Evolutionary conservation across 257 asterid genomes (phyloP), one percentile per base, ranked within the genome.

Genomic region (Solanum infundibuliforme): DNA sequence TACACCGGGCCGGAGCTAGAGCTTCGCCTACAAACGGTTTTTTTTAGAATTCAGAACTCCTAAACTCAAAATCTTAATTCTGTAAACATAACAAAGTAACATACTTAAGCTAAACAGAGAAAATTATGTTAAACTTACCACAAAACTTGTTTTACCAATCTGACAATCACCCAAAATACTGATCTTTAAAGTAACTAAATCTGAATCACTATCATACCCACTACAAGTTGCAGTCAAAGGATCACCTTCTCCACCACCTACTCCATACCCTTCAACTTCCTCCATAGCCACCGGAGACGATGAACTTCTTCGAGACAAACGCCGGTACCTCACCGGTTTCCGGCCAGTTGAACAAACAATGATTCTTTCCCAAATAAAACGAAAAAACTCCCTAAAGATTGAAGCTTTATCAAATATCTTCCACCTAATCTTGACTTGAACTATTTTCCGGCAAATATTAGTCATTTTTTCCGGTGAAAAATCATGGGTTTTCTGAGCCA

Each of bases 61-160:
- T 73, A 72, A 35, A 74, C 31, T 74, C 29, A 74, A 74, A 74
- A 74, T 35, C 0, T 0, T 20, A 9, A 23, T 23, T 73, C 18
- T 1, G 25, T 20, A 55, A 7, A 18, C 66, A 0, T 77, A 77
- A 77, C 36, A 77, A 25, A 77, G 36, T 25, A 77, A 41, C 3
- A 79, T 43, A 79, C 21, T 8, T 8, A 18, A 13, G 9, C 14
- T 6, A n/a, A 14, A 34, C 65, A 55, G 79, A 85, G 5, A 21
- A 0, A 31, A 6, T 71, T 14, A 46, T 10, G 25, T 5, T 29
- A 46, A 29, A 9, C 91, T 88, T 71, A 96, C 99, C 95, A 93
- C 92, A 88, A 96, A 96, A 89, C 94, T 94, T 35, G 99, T 96
- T 89, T 96, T 96, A 18, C 98, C 99, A 90, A 93, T 96, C 93